Evolutionary conservation across 495 filamentous ascomycete species (phyloP).

Genomic region (Hyaloscypha finlandica): DNA sequence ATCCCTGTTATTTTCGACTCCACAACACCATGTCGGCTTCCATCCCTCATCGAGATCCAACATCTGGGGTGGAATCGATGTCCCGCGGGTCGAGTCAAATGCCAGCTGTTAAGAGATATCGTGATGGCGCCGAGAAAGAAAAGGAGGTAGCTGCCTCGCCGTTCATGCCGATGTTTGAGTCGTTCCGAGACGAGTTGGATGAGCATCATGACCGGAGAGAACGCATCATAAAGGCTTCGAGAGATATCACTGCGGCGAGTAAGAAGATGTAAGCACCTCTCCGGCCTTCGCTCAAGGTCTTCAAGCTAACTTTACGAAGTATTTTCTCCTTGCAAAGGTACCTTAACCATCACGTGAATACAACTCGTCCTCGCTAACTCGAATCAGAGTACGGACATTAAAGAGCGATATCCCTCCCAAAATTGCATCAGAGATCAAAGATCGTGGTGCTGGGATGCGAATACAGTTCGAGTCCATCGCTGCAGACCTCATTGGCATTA

Average conservation of each 20-base stretch:
- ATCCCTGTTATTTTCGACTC: background rate
- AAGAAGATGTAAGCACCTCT: conserved; percentile 85
- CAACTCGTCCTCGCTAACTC: conserved; percentile 16
- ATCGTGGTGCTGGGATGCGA: conserved; percentile 65
- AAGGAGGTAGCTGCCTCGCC: conserved; percentile 23
- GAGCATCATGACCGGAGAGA: conserved; percentile 93
- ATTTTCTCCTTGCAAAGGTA: conserved; percentile 95
- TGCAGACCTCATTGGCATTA: conserved; percentile 72
- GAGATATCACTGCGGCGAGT: conserved; percentile 89
- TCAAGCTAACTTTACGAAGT: conserved; percentile 44
- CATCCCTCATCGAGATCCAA: background rate
- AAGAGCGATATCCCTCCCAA: conserved; percentile 61
- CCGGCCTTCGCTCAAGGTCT: conserved; percentile 4
- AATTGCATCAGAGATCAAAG: conserved; percentile 64
- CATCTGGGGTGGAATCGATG: background rate
- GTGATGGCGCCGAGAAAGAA: conserved; percentile 39
- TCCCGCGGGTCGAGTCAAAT: conserved; percentile 32
- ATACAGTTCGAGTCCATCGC: conserved; percentile 66
- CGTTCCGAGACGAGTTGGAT: conserved; percentile 84
- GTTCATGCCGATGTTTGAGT: conserved; percentile 77
- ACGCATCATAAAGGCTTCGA: conserved; percentile 80
- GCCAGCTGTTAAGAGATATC: conserved; percentile 33
- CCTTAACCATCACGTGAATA: conserved; percentile 33
- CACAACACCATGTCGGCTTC: background rate
- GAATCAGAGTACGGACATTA: conserved; percentile 61